A percentile compares a stretch with the other conserved stretches of the same genome.
Conservation (phyloP, 1,284 basidiomycete genomes). For the Naganishia sp. region DNA sequence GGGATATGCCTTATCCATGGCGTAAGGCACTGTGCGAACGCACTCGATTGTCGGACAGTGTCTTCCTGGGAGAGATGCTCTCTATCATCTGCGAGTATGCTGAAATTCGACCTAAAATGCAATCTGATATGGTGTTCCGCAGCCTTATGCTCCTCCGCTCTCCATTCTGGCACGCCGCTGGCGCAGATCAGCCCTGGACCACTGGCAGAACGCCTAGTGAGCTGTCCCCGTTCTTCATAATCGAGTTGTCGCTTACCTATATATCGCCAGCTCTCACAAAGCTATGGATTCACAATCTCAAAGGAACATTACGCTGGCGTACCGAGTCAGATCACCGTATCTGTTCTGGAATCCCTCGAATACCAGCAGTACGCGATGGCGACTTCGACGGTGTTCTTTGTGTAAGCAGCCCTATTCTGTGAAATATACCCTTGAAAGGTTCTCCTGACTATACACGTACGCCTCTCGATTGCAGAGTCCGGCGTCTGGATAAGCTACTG, state of each 20-base stretch:
- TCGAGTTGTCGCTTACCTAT: slow-evolving; percentile 38
- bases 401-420: slow-evolving; percentile 30
- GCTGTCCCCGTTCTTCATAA: slow-evolving; percentile 22
- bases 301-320: slow-evolving; percentile 38
- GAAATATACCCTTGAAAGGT: too few species aligned
- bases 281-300: slow-evolving; percentile 40
- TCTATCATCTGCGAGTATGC: slow-evolving; percentile 68
- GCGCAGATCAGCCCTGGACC: slow-evolving; percentile 86
- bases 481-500: slow-evolving; percentile 32
- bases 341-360: slow-evolving; percentile 40
- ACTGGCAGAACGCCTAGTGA: slow-evolving; percentile 70
- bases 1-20: slow-evolving; percentile 58
- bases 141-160: slow-evolving; percentile 57
- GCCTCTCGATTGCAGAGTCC: slow-evolving; percentile 19
- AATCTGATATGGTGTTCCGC: slow-evolving; percentile 16
- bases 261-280: slow-evolving; percentile 41
- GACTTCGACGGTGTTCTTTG: slow-evolving; percentile 49
- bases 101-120: not conserved
- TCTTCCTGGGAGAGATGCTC: slow-evolving; percentile 79
- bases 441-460: not conserved
- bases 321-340: slow-evolving; percentile 46
- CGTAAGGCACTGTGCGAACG: slow-evolving; percentile 71
- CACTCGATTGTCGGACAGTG: slow-evolving; percentile 72
- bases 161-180: slow-evolving; percentile 72
- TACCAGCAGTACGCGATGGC: slow-evolving; percentile 53